phyloP scores from a whole-genome alignment of 805 yeast genomes.

The Candida coquimbonensis region DNA sequence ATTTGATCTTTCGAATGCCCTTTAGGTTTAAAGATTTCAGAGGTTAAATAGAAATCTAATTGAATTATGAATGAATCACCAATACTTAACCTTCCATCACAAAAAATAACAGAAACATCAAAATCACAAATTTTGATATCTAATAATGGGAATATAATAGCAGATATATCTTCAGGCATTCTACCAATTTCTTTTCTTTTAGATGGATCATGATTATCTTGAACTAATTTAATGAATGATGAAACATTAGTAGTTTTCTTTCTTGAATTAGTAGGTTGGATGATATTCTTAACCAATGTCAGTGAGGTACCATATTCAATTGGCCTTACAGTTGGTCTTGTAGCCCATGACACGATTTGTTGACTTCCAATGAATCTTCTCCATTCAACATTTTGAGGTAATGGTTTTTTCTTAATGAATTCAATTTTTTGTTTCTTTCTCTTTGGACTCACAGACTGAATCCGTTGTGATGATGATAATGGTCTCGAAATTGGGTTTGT shows the following conservation, averaged over 20 bases:
- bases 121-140: slow-evolving; percentile 48
- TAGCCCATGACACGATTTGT: slow-evolving; percentile 62
- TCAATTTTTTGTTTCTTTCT: neutral
- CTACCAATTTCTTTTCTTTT: slow-evolving; percentile 63
- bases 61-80: slow-evolving; percentile 76
- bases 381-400: slow-evolving; percentile 23
- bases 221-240: slow-evolving; percentile 27
- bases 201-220: slow-evolving; percentile 18
- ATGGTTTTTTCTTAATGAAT: neutral
- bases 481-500: neutral
- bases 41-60: slow-evolving; percentile 56
- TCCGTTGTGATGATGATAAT: neutral
- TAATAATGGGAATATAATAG: slow-evolving; percentile 56
- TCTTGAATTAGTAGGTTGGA: slow-evolving; percentile 16
- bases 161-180: slow-evolving; percentile 62
- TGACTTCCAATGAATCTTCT: slow-evolving; percentile 52
- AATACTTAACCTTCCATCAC: slow-evolving; percentile 50
- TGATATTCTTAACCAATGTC: slow-evolving; percentile 31
- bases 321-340: slow-evolving; percentile 50
- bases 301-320: slow-evolving; percentile 39
- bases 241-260: slow-evolving; percentile 23
- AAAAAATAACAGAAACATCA: slow-evolving; percentile 50
- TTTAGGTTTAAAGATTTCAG: slow-evolving; percentile 17
- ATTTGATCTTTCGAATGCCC: slow-evolving; percentile 15
- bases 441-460: neutral